Conservation (phyloP, 805 yeast genomes). For the Isabelozyma pseudorhagii region DNA sequence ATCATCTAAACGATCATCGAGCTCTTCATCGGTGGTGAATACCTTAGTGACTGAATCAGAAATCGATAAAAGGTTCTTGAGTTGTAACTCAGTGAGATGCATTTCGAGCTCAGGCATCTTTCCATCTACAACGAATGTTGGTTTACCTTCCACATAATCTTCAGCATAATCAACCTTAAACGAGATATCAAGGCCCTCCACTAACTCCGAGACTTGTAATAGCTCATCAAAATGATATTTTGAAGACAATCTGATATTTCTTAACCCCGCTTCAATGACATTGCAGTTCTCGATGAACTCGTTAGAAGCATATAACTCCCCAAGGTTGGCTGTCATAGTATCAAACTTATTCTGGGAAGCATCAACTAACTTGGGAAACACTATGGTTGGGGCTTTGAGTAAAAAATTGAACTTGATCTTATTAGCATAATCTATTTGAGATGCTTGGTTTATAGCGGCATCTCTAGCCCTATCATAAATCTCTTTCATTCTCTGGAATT, state of each 20-base stretch:
- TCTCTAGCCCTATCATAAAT: conserved; percentile 88
- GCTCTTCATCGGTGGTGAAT: conserved; percentile 38
- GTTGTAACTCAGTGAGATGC: conserved; percentile 70
- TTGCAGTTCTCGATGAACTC: conserved; percentile 50
- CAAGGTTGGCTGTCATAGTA: conserved; percentile 66
- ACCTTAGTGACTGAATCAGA: conserved; percentile 54
- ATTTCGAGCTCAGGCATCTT: conserved; percentile 60
- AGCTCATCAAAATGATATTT: conserved; percentile 46
- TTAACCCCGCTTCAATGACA: conserved; percentile 62
- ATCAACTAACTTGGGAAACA: conserved; percentile 63
- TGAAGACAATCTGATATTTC: conserved; percentile 69
- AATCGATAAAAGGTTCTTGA: conserved; percentile 54
- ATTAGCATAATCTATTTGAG: conserved; percentile 53
- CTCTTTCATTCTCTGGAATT: conserved; percentile 80
- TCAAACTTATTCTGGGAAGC: conserved; percentile 43
- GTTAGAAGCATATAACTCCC: conserved; percentile 76
- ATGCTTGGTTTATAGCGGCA: conserved; percentile 82
- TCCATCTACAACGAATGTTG: conserved; percentile 54
- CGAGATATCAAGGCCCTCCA: conserved; percentile 60
- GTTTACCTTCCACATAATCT: conserved; percentile 29
- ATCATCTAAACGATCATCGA: conserved; percentile 40
- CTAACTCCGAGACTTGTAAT: conserved; percentile 58
- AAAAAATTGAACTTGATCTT: conserved; percentile 69
- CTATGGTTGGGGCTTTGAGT: conserved; percentile 77
- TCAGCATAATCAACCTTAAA: conserved; percentile 60